These are phyloP conservation scores for Patellifolia procumbens DNA, from an alignment of 179 eudicot species.

Conservation along the genomic window DNA sequence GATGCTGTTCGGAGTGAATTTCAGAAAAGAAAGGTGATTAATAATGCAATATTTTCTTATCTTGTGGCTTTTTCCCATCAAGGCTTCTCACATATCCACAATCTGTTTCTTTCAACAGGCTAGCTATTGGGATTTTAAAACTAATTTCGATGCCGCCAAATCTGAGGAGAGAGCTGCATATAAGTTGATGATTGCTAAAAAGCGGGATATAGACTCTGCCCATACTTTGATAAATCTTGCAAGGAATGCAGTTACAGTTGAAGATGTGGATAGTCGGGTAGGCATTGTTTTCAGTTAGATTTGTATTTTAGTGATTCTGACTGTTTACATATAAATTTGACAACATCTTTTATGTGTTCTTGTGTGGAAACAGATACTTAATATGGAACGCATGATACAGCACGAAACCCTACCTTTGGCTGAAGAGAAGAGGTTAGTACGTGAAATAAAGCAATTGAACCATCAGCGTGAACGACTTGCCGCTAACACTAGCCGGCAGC, in stretches of 20 bases:
- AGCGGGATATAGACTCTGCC: slow-evolving; percentile 64
- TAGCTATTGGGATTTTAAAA: slow-evolving; percentile 32
- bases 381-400: slow-evolving; percentile 67
- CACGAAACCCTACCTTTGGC: slow-evolving; percentile 76
- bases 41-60: slow-evolving; percentile 15
- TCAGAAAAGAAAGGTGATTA: slow-evolving; percentile 51
- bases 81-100: slow-evolving; percentile 19
- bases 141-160: slow-evolving; percentile 46
- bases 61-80: slow-evolving; percentile 1
- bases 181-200: slow-evolving; percentile 48
- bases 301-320: slow-evolving; percentile 11
- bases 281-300: slow-evolving; percentile 11
- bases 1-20: slow-evolving; percentile 55
- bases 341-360: background rate
- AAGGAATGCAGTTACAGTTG: slow-evolving; percentile 70
- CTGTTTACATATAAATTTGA: background rate
- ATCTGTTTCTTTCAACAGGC: slow-evolving; percentile 47
- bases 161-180: slow-evolving; percentile 56
- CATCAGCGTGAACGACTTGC: slow-evolving; percentile 59
- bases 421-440: slow-evolving; percentile 79
- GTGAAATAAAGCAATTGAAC: slow-evolving; percentile 82
- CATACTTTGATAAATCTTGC: slow-evolving; percentile 57
- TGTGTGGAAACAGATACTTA: slow-evolving; percentile 51
- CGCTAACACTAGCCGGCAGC: slow-evolving; percentile 56
- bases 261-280: slow-evolving; percentile 72